Evolutionary conservation across 345 rosid species (phyloP), one percentile per base, ranked within the genome.

Genomic region (Reutealis trisperma): DNA sequence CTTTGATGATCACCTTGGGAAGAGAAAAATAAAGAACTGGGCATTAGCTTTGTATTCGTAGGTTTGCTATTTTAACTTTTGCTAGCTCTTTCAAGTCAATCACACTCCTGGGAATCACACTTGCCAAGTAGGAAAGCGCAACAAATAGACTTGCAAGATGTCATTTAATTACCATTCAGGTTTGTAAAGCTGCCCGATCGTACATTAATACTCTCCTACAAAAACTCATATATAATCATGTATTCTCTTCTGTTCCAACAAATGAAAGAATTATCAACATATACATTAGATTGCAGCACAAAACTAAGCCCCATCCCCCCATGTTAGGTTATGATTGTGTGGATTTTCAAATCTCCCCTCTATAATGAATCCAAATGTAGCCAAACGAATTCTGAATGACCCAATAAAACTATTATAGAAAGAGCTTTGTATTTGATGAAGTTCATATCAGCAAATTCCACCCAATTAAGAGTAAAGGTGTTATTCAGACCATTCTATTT

Each of bases 231-330:
- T 37, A 37, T 4, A 37, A 37, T 37, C 41, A 37, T 4, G 4
- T 8, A 57, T 67, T 14, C 6, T 24, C n/a, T 8, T 71, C 19
- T 42, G 18, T 42, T 70, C 10, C 21, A 34, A 58, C 32, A 63
- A 49, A 73, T 73, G 45, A 73, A 73, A 73, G 76, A 62, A 73
- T 47, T 44, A 24, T 19, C 12, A 27, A 44, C 37, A 60, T 19
- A 32, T 18, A 45, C 45, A 22, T 58, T 41, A 58, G 19, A 60
- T 22, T 42, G 66, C 37, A 30, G 25, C 30, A 37, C 51, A 54
- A 16, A 27, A 18, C 15, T 1, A 5, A 3, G 14, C 5, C 63
- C 8, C 13, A 12, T 37, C 6, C 41, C 41, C 41, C 37, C 37
- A 34, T 34, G 37, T 5, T 34, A 5, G 37, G 37, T 34, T 34